These are phyloP conservation scores for Schizochytrium sp. DNA, from an alignment of 108 stramenopile species.

Conservation along the genomic window DNA sequence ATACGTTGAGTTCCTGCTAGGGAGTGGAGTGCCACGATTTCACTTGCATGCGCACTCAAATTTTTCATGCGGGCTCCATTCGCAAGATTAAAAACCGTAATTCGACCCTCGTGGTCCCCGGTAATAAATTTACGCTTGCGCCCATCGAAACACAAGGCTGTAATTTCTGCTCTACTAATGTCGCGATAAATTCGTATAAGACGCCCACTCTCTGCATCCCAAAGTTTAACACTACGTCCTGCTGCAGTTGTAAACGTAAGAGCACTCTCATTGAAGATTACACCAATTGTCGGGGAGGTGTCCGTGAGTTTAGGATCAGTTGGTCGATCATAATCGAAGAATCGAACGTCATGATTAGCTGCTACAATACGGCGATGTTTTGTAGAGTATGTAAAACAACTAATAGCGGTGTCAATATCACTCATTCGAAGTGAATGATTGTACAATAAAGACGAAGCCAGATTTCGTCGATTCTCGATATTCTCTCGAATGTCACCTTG, in stretches of 20 bases:
- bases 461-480: conserved; percentile 44
- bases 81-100: conserved; percentile 72
- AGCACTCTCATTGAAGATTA: conserved; percentile 68
- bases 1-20: conserved; percentile 58
- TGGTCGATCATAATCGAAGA: conserved; percentile 75
- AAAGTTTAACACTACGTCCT: conserved; percentile 67
- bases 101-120: conserved; percentile 66
- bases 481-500: conserved; percentile 62
- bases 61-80: conserved; percentile 76
- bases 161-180: conserved; percentile 67
- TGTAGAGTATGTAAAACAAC: conserved; percentile 47
- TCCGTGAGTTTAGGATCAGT: conserved; percentile 74
- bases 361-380: conserved; percentile 69
- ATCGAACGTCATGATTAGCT: conserved; percentile 70
- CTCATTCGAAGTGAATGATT: not conserved
- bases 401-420: conserved; percentile 21
- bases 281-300: conserved; percentile 68
- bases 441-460: not conserved
- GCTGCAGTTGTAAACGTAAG: conserved; percentile 71
- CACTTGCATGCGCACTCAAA: conserved; percentile 63
- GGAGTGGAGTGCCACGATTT: conserved; percentile 66
- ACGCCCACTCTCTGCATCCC: conserved; percentile 73
- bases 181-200: conserved; percentile 65
- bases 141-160: conserved; percentile 71
- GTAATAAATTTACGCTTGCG: conserved; percentile 72